Conservation (phyloP, 306 rosid species). For the Castanea mollissima region DNA sequence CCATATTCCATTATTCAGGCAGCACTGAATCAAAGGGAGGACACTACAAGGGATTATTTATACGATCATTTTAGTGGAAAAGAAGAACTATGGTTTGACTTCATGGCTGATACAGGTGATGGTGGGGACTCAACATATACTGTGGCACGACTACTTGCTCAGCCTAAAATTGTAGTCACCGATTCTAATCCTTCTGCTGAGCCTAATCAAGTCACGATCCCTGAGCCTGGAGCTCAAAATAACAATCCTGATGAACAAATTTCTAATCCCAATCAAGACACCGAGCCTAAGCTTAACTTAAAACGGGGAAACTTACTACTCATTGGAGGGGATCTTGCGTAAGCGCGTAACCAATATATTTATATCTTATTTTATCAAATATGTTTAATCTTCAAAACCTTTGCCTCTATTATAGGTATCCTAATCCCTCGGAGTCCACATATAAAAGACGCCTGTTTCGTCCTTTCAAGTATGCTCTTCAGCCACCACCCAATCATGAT, state of each 20-base stretch:
- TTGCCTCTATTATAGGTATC: slow-evolving; percentile 56
- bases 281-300: too few relatives aligned
- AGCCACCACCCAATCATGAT: slow-evolving; percentile 76
- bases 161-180: slow-evolving; percentile 15
- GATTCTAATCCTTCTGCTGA: too few relatives aligned
- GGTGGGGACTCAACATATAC: slow-evolving; percentile 96
- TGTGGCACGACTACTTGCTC: slow-evolving; percentile 84
- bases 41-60: slow-evolving; percentile 34
- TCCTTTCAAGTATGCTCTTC: slow-evolving; percentile 91
- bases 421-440: slow-evolving; percentile 82
- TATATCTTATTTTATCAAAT: not conserved
- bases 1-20: slow-evolving; percentile 50
- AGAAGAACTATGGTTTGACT: slow-evolving; percentile 68
- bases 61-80: slow-evolving; percentile 9
- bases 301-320: slow-evolving; percentile 71
- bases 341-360: slow-evolving; percentile 23
- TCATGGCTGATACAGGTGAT: slow-evolving; percentile 53
- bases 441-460: slow-evolving; percentile 79
- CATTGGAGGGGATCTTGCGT: slow-evolving; percentile 99
- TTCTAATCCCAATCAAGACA: too few relatives aligned
- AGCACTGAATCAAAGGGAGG: slow-evolving; percentile 58
- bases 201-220: too few relatives aligned
- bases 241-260: too few relatives aligned
- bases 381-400: too few relatives aligned
- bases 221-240: too few relatives aligned